These are phyloP conservation scores for Verticillium alfalfae DNA, from an alignment of 2,329 filamentous ascomycete genomes.

Conservation along the genomic window DNA sequence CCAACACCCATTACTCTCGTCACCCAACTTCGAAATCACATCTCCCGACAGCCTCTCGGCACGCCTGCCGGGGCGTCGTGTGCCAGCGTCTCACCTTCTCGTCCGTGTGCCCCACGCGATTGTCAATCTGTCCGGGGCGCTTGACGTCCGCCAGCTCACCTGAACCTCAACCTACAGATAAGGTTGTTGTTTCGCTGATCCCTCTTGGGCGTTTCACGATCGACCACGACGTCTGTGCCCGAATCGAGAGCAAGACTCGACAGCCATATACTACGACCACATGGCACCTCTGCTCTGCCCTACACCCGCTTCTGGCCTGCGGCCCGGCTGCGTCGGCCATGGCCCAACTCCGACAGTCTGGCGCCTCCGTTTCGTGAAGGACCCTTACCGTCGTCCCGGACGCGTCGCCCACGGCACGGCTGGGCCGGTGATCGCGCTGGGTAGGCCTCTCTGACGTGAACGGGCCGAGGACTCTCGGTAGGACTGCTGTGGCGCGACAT, in stretches of 20 bases:
- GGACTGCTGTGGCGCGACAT: not conserved
- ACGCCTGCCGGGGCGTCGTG: not conserved
- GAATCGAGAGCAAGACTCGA: not conserved
- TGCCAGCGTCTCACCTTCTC: not conserved
- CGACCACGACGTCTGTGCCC: not conserved
- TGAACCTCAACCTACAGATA: not conserved
- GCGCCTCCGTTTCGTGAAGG: not conserved
- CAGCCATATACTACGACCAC: not conserved
- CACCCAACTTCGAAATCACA: not conserved
- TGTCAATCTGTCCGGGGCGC: not conserved
- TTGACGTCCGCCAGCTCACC: not conserved
- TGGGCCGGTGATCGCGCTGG: not conserved
- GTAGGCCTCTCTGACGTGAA: not conserved
- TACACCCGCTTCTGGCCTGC: not conserved
- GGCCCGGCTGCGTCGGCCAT: not conserved
- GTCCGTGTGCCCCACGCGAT: not conserved
- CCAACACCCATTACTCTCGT: not conserved
- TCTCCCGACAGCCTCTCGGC: not conserved
- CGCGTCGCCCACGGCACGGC: not conserved
- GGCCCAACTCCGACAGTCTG: not conserved
- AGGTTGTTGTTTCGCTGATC: not conserved
- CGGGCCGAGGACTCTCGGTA: not conserved
- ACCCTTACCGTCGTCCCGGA: not conserved
- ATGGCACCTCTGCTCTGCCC: not conserved
- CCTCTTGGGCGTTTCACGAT: not conserved